Conservation (phyloP, 2,329 filamentous ascomycete genomes). For the Hypoxylon rubiginosum region DNA sequence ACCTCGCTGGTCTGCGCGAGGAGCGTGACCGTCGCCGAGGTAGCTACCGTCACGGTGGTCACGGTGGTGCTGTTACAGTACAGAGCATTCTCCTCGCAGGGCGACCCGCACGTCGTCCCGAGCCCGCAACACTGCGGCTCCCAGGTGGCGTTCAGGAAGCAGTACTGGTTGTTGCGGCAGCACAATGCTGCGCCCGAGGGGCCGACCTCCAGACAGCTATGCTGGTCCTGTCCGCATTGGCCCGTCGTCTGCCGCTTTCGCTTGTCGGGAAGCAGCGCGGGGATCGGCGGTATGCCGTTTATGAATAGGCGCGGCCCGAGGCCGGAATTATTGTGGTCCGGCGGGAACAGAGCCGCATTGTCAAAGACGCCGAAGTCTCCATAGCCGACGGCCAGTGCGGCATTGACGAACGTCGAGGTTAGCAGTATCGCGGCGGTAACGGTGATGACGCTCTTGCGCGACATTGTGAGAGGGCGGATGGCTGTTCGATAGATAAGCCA, state of each 20-base stretch:
- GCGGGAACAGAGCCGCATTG: constrained; percentile 32
- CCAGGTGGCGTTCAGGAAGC: constrained; percentile 42
- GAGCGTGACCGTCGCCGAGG: neutral
- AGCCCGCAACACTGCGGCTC: constrained; percentile 41
- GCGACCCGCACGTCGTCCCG: constrained; percentile 39
- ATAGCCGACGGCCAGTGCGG: constrained; percentile 1
- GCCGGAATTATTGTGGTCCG: constrained; percentile 25
- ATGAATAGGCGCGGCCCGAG: constrained; percentile 44
- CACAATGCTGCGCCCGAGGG: constrained; percentile 29
- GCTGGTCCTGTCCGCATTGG: constrained; percentile 34
- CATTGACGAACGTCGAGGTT: constrained; percentile 11
- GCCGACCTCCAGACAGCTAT: constrained; percentile 44
- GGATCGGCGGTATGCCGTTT: constrained; percentile 36
- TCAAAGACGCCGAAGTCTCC: constrained; percentile 26
- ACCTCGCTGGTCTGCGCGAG: constrained; percentile 6
- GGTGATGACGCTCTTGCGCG: neutral
- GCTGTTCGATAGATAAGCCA: constrained; percentile 23
- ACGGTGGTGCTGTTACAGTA: constrained; percentile 43
- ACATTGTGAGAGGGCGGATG: constrained; percentile 28
- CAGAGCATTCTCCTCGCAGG: constrained; percentile 28
- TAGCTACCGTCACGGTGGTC: constrained; percentile 16
- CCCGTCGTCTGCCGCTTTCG: constrained; percentile 20
- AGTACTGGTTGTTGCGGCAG: constrained; percentile 47
- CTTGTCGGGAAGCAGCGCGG: constrained; percentile 24
- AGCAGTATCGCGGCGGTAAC: constrained; percentile 5